Conservation (phyloP, 148 eudicot species). For the Fagopyrum esculentum region DNA sequence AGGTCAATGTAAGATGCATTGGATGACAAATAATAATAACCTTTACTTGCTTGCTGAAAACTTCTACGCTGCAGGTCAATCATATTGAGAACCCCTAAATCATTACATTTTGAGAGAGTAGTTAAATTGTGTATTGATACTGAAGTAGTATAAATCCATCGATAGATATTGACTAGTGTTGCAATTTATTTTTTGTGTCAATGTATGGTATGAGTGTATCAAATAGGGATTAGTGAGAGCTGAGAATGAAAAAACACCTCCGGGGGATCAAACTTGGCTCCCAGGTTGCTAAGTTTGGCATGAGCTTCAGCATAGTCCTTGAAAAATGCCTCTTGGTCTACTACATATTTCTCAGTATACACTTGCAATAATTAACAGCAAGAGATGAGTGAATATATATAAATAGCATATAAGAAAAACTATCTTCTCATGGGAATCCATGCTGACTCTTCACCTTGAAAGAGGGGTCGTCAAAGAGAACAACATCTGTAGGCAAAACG, state of each 20-base stretch:
- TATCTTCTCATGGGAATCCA: not conserved
- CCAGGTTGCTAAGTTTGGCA: too few relatives aligned
- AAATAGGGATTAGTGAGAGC: too few relatives aligned
- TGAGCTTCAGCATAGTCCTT: too few relatives aligned
- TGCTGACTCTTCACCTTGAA: not conserved
- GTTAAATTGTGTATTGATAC: not conserved
- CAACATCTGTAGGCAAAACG: too few relatives aligned
- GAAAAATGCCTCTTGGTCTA: constrained; percentile 52
- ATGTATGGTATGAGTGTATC: too few relatives aligned
- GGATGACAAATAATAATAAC: too few relatives aligned
- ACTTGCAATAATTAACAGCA: constrained; percentile 23
- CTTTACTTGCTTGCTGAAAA: too few relatives aligned
- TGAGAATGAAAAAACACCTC: too few relatives aligned
- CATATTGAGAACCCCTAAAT: not conserved
- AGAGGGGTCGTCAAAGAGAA: too few relatives aligned
- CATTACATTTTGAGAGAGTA: not conserved
- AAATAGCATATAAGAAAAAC: not conserved
- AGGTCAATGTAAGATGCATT: too few relatives aligned
- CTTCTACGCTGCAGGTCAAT: too few relatives aligned
- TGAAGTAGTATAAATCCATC: not conserved
- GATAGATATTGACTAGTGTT: not conserved
- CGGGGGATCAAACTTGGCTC: too few relatives aligned
- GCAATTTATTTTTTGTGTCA: not conserved
- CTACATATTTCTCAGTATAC: constrained; percentile 95
- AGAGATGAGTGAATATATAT: not conserved